Conservation (phyloP, 345 rosid species). For the Rhodamnia rubescens region DNA sequence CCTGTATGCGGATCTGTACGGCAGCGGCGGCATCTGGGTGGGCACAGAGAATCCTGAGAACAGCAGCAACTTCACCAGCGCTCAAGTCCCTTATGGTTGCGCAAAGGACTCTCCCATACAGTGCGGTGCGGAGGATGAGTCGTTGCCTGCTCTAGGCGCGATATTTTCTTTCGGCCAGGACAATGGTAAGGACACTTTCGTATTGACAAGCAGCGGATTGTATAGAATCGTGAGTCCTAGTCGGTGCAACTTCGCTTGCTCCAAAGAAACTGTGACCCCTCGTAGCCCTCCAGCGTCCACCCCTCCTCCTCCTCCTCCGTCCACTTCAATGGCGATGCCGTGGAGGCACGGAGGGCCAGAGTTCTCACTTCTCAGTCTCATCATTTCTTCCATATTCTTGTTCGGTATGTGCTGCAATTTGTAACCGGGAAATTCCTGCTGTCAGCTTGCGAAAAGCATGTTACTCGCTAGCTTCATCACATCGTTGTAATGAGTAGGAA, state of each 20-base stretch:
- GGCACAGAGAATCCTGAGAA: constrained; percentile 52
- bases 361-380: neutral
- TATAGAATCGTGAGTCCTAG: constrained; percentile 73
- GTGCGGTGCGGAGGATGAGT: constrained; percentile 38
- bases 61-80: constrained; percentile 62
- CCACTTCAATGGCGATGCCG: neutral
- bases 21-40: constrained; percentile 46
- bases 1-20: constrained; percentile 73
- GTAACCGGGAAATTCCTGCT: neutral
- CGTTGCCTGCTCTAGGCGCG: constrained; percentile 48
- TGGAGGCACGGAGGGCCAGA: neutral
- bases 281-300: neutral
- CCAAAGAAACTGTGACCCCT: constrained; percentile 42
- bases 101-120: constrained; percentile 58
- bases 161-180: constrained; percentile 76
- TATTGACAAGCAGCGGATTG: constrained; percentile 62
- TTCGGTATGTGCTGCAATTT: neutral
- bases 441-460: neutral
- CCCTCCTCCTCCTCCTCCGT: neutral
- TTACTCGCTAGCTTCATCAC: neutral
- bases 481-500: neutral
- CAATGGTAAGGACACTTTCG: constrained; percentile 54
- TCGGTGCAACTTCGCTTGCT: constrained; percentile 67
- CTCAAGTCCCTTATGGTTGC: constrained; percentile 44
- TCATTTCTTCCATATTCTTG: neutral